phyloP scores from a whole-genome alignment of 2,329 filamentous ascomycete genomes.

The Waltergamsia citrina region DNA sequence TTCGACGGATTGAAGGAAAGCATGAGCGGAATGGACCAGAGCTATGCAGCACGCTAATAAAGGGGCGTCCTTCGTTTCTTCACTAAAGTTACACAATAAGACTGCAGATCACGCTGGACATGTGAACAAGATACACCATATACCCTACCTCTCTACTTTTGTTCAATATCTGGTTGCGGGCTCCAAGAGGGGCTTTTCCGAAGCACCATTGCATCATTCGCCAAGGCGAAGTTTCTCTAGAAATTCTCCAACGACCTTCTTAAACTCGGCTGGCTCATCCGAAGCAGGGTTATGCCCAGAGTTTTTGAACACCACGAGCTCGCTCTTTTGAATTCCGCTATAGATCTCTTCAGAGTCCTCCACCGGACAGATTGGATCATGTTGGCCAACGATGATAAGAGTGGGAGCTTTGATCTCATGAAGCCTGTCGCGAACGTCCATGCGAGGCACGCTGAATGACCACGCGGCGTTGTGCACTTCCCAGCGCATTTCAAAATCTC shows the following conservation, averaged over 20 bases:
- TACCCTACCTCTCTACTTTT: too few species aligned
- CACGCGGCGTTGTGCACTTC: constrained; percentile 14
- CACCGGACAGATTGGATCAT: constrained; percentile 11
- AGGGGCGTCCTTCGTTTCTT: too few species aligned
- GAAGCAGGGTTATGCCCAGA: constrained; percentile 11
- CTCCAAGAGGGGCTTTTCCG: too few species aligned
- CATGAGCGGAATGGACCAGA: too few species aligned
- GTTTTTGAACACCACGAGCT: constrained; percentile 12
- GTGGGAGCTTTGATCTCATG: constrained; percentile 10
- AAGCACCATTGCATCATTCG: too few species aligned
- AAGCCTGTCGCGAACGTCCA: constrained; percentile 11
- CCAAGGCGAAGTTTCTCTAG: constrained; percentile 1
- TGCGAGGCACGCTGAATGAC: constrained; percentile 9
- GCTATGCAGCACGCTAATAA: too few species aligned
- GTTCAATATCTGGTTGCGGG: too few species aligned
- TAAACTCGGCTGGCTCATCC: constrained; percentile 11
- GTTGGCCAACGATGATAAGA: constrained; percentile 10
- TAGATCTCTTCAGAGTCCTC: constrained; percentile 11
- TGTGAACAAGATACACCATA: too few species aligned
- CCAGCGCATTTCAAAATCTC: constrained; percentile 7
- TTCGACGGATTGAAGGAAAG: too few species aligned
- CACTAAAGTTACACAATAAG: too few species aligned
- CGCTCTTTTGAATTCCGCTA: constrained; percentile 6
- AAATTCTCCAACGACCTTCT: constrained; percentile 5
- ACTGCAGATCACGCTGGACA: too few species aligned